These are phyloP conservation scores for Nothophoma quercina DNA, from an alignment of 2,329 filamentous ascomycete species.

Conservation along the genomic window DNA sequence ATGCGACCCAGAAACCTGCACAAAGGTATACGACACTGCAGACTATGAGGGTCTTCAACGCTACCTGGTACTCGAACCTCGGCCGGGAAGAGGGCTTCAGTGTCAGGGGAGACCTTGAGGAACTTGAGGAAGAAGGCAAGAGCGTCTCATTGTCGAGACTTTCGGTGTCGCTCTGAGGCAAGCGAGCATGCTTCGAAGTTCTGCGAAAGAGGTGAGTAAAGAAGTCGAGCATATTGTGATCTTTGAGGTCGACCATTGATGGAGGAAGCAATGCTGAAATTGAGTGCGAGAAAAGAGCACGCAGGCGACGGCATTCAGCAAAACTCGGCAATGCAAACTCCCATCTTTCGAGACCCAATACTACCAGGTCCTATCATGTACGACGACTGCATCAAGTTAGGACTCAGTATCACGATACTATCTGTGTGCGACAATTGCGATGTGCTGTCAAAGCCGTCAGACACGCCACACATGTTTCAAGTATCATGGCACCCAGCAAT, in stretches of 20 bases:
- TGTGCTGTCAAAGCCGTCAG: not conserved
- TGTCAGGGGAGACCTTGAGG: conserved; percentile 4
- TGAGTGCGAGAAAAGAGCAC: not conserved
- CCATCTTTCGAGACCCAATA: not conserved
- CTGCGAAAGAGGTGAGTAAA: conserved; percentile 15
- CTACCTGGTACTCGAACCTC: not conserved
- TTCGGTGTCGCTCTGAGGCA: conserved; percentile 19
- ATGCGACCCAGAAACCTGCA: conserved; percentile 26
- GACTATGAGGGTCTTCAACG: conserved; percentile 22
- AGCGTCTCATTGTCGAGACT: conserved; percentile 25
- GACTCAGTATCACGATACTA: not conserved
- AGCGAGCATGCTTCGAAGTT: conserved; percentile 14
- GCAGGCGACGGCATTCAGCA: not conserved
- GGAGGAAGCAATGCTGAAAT: not conserved
- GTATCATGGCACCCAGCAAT: not conserved
- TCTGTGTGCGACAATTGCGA: not conserved
- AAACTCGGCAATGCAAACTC: not conserved
- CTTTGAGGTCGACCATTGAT: not conserved
- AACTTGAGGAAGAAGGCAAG: conserved; percentile 13
- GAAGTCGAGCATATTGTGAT: not conserved
- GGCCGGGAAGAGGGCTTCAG: not conserved
- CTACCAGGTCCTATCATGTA: not conserved
- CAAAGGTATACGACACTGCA: conserved; percentile 30
- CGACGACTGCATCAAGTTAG: not conserved
- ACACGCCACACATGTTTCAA: not conserved